These are phyloP conservation scores for Zygosaccharomyces kombuchaensis DNA, from an alignment of 805 yeast species.

Conservation along the genomic window DNA sequence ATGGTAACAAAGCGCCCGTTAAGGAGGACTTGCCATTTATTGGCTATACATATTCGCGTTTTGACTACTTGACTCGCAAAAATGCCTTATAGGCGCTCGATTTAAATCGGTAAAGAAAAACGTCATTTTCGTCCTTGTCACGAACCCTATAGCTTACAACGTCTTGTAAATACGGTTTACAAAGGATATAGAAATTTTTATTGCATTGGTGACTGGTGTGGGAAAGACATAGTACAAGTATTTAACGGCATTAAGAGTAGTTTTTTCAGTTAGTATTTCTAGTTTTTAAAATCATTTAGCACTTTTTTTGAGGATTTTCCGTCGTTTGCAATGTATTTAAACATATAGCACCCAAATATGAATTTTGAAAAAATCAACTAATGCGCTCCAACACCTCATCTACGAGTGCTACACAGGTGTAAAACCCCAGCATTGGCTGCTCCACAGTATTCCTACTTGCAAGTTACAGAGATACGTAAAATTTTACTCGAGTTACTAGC, in stretches of 20 bases:
- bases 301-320: no score
- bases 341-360: no score
- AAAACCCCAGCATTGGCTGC: no score
- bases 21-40: slow-evolving; percentile 93
- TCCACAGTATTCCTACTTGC: no score
- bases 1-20: slow-evolving; percentile 41
- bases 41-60: slow-evolving; percentile 93
- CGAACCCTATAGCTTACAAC: background rate
- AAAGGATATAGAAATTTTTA: background rate
- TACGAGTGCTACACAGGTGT: no score
- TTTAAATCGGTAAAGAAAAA: background rate
- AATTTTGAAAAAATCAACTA: no score
- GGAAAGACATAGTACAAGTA: background rate
- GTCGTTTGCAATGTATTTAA: no score
- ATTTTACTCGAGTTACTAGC: background rate
- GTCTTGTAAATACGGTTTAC: background rate
- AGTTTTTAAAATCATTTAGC: no score
- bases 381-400: no score
- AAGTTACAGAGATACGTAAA: no score
- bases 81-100: slow-evolving; percentile 39
- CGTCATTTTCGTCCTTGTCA: background rate
- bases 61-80: slow-evolving; percentile 83
- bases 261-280: no score
- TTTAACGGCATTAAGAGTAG: background rate
- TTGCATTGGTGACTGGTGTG: background rate